These are phyloP conservation scores for Malania oleifera DNA, from an alignment of 164 flowering plant genomes.

Conservation along the genomic window DNA sequence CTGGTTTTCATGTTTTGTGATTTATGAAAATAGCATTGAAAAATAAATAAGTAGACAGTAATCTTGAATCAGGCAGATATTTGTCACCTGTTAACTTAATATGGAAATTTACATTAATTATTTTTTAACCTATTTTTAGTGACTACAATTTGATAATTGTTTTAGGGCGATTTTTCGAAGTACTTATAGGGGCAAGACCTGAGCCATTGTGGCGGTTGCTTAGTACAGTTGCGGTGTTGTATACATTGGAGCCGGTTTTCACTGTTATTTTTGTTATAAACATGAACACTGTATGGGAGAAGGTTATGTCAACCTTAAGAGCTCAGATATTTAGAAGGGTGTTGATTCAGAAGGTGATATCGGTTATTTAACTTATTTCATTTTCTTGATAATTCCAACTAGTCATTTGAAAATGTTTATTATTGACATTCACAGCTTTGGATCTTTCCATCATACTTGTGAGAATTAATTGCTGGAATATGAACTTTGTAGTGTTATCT, in stretches of 20 bases:
- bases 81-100: neutral
- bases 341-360: constrained; percentile 90
- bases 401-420: neutral
- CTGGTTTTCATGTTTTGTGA: no score
- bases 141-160: constrained; percentile 4
- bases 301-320: constrained; percentile 78
- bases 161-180: constrained; percentile 82
- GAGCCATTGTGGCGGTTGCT: constrained; percentile 79
- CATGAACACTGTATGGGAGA: constrained; percentile 83
- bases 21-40: no score
- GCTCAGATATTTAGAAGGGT: constrained; percentile 77
- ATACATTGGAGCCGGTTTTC: constrained; percentile 78
- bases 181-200: constrained; percentile 69
- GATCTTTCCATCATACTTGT: no score
- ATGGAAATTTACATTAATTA: neutral
- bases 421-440: no score
- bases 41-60: no score
- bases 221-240: constrained; percentile 56
- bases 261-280: constrained; percentile 73
- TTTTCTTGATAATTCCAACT: neutral
- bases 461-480: no score
- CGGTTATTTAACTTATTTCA: neutral
- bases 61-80: neutral
- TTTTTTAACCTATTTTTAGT: neutral
- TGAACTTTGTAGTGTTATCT: no score